Conservation (phyloP, 768 basidiomycete species). For the Suillus brevipes region DNA sequence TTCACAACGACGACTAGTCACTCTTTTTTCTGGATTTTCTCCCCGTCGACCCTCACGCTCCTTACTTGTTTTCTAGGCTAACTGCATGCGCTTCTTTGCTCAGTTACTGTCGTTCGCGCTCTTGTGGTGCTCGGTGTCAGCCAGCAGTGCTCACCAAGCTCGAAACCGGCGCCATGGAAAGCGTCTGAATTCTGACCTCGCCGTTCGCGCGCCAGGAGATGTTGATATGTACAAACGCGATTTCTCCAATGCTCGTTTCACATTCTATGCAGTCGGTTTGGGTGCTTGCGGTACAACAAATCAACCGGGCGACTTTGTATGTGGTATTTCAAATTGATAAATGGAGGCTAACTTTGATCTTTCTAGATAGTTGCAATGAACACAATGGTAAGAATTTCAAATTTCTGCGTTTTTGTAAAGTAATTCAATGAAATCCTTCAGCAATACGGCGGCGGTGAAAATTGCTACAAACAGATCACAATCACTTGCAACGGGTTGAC, state of each 20-base stretch:
- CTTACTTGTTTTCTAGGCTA: slow-evolving; percentile 8
- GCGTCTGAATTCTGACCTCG: slow-evolving; percentile 21
- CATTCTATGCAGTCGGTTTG: slow-evolving; percentile 43
- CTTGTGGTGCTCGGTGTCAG: slow-evolving; percentile 18
- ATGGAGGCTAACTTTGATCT: not conserved
- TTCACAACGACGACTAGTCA: slow-evolving; percentile 16
- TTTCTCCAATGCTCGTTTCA: slow-evolving; percentile 28
- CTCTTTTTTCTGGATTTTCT: slow-evolving; percentile 18
- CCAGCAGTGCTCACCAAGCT: slow-evolving; percentile 23
- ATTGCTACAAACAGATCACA: slow-evolving; percentile 63
- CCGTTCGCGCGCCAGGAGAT: slow-evolving; percentile 27
- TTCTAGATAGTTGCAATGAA: slow-evolving; percentile 54
- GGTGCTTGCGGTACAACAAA: slow-evolving; percentile 42
- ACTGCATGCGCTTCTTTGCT: slow-evolving; percentile 25
- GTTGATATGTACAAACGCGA: slow-evolving; percentile 22
- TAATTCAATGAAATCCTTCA: slow-evolving; percentile 23
- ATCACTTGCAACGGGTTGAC: slow-evolving; percentile 62
- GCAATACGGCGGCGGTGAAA: slow-evolving; percentile 55
- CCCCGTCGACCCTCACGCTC: slow-evolving; percentile 8
- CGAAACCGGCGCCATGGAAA: slow-evolving; percentile 23
- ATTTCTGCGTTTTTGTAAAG: not conserved
- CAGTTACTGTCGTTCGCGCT: slow-evolving; percentile 20
- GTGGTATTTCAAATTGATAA: slow-evolving; percentile 10
- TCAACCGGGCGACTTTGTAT: slow-evolving; percentile 35
- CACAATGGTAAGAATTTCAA: slow-evolving; percentile 20